Evolutionary conservation across 2,329 filamentous ascomycete genomes (phyloP).

Genomic region (Nemania bipapillata): DNA sequence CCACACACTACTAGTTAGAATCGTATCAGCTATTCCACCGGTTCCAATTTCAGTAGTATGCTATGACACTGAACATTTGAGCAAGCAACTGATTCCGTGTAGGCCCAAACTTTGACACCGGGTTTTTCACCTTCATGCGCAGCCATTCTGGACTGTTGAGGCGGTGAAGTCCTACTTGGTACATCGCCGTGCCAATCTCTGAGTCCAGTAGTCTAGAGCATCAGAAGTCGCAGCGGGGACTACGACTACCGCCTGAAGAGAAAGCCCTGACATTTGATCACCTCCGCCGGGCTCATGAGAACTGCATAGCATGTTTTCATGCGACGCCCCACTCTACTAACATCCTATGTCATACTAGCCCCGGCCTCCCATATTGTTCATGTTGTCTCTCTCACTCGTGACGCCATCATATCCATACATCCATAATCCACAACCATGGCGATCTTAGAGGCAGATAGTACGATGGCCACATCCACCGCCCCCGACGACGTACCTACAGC

Average conservation of each 20-base stretch:
- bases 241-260: background rate
- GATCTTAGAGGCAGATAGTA: background rate
- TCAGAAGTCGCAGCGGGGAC: background rate
- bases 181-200: background rate
- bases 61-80: background rate
- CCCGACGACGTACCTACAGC: conserved; percentile 17
- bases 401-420: background rate
- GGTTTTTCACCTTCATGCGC: background rate
- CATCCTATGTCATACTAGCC: background rate
- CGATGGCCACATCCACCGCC: conserved; percentile 5
- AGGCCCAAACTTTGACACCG: background rate
- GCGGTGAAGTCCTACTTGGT: background rate
- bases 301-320: background rate
- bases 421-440: conserved; percentile 3
- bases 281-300: background rate
- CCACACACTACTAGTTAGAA: background rate
- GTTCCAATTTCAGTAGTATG: background rate
- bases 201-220: background rate
- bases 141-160: background rate
- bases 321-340: background rate
- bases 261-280: background rate
- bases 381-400: background rate
- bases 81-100: background rate
- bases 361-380: background rate
- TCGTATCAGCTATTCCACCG: background rate